Evolutionary conservation across 306 rosid genomes (phyloP).

Genomic region (Malus fusca): DNA sequence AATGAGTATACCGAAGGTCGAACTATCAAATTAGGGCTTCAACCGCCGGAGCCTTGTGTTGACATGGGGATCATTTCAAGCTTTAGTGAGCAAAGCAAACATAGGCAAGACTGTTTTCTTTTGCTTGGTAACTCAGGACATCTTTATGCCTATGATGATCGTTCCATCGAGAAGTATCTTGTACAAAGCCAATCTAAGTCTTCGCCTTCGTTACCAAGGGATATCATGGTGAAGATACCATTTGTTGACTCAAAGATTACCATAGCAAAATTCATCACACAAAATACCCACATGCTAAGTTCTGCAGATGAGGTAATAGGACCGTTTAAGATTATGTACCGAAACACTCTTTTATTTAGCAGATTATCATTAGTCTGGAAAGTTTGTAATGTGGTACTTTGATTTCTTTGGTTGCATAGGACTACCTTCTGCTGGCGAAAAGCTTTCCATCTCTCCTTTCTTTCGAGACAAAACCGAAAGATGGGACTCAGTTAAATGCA

Average conservation of each 20-base stretch:
- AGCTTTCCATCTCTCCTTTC: constrained; percentile 56
- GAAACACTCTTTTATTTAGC: not conserved
- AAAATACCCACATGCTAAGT: constrained; percentile 28
- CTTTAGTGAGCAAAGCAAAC: constrained; percentile 62
- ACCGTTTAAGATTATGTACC: not conserved
- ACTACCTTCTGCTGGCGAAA: constrained; percentile 43
- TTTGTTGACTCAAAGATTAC: constrained; percentile 62
- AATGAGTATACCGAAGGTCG: constrained; percentile 75
- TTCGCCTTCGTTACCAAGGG: constrained; percentile 57
- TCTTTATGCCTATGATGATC: constrained; percentile 63
- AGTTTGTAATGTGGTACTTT: constrained; percentile 9
- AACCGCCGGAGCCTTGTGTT: constrained; percentile 50
- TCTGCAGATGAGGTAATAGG: constrained; percentile 55
- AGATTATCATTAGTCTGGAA: not conserved
- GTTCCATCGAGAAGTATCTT: constrained; percentile 59
- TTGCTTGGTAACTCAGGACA: constrained; percentile 75
- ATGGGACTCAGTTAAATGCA: constrained; percentile 36
- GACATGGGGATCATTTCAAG: constrained; percentile 68
- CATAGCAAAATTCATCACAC: constrained; percentile 49
- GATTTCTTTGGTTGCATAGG: constrained; percentile 37
- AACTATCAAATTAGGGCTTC: constrained; percentile 63
- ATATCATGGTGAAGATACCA: constrained; percentile 67
- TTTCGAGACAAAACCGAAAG: constrained; percentile 47
- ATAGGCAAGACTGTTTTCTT: constrained; percentile 49
- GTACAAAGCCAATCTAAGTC: constrained; percentile 65